These are phyloP conservation scores for Penicillium paradoxum DNA, from an alignment of 495 filamentous ascomycete species.

Conservation along the genomic window DNA sequence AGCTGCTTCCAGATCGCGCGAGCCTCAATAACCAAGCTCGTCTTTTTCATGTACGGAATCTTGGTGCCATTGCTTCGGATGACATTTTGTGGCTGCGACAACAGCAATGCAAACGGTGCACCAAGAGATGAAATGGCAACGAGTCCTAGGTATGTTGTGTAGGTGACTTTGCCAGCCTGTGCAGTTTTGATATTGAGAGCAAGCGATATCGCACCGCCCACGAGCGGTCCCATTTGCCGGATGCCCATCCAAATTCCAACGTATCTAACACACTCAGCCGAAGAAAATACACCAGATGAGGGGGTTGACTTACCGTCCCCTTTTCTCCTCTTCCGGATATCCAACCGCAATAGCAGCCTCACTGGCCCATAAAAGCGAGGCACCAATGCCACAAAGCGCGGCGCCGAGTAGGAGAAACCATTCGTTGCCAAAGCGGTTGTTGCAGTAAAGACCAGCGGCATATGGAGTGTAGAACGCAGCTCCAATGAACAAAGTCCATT, in stretches of 20 bases:
- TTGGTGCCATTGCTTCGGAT: constrained; percentile 45
- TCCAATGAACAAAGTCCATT: constrained; percentile 49
- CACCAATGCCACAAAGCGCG: constrained; percentile 48
- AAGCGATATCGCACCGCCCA: constrained; percentile 53
- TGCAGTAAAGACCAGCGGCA: constrained; percentile 52
- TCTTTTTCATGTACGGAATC: constrained; percentile 38
- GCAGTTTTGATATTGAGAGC: constrained; percentile 45
- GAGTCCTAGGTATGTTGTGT: constrained; percentile 50
- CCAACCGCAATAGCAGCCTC: constrained; percentile 56
- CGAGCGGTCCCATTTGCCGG: constrained; percentile 50
- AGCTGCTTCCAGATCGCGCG: constrained; percentile 42
- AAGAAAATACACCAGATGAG: too few relatives aligned
- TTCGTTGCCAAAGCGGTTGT: constrained; percentile 52
- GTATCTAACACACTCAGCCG: constrained; percentile 9
- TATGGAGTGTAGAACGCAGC: constrained; percentile 54
- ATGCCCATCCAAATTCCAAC: constrained; percentile 56
- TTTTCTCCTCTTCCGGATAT: constrained; percentile 49
- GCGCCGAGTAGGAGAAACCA: constrained; percentile 56
- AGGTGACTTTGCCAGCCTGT: constrained; percentile 49
- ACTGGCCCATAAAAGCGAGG: constrained; percentile 53
- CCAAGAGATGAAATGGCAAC: constrained; percentile 50
- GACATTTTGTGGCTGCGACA: constrained; percentile 53
- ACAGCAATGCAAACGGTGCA: constrained; percentile 45
- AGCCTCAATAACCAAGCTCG: constrained; percentile 39
- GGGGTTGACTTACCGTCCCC: constrained; percentile 36